These are phyloP conservation scores for Aspergillus niger DNA, from an alignment of 2,329 filamentous ascomycete genomes.

Conservation along the genomic window DNA sequence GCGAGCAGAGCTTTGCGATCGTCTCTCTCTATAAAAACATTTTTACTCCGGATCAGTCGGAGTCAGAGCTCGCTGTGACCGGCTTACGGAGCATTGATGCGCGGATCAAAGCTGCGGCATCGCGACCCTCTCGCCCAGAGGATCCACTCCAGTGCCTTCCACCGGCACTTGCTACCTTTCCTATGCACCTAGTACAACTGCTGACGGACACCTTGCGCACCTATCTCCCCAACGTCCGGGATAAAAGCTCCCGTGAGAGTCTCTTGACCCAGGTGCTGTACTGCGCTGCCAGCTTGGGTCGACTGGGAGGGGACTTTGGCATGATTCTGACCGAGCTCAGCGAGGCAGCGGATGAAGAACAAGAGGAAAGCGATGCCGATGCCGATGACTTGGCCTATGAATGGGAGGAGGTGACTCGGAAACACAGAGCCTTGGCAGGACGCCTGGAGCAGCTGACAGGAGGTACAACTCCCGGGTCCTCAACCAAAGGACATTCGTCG, in stretches of 20 bases:
- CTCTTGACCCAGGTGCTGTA: constrained; percentile 91
- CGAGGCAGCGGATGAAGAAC: constrained; percentile 25
- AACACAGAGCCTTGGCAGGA: constrained; percentile 81
- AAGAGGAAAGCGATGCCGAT: constrained; percentile 38
- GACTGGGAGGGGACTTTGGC: constrained; percentile 89
- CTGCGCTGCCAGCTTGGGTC: constrained; percentile 85
- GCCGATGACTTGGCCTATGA: constrained; percentile 55
- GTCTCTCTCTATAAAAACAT: constrained; percentile 93
- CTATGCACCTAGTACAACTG: constrained; percentile 78
- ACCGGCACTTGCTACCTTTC: constrained; percentile 78
- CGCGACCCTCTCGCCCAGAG: constrained; percentile 25
- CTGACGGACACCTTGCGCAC: constrained; percentile 72
- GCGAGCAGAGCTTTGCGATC: constrained; percentile 95
- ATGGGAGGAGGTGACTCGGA: constrained; percentile 87
- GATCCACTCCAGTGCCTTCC: constrained; percentile 60
- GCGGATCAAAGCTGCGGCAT: constrained; percentile 27
- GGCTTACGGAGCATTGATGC: constrained; percentile 32
- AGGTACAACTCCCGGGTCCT: constrained; percentile 18
- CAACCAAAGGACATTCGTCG: constrained; percentile 19
- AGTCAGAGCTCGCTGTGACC: constrained; percentile 32
- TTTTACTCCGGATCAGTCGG: constrained; percentile 63
- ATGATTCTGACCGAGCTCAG: constrained; percentile 72
- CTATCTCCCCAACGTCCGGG: constrained; percentile 80
- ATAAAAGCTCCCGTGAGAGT: constrained; percentile 79
- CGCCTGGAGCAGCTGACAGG: constrained; percentile 52